Base-by-base conservation (phyloP, 2,329 filamentous ascomycete species). In the Exophiala sideris region DNA sequence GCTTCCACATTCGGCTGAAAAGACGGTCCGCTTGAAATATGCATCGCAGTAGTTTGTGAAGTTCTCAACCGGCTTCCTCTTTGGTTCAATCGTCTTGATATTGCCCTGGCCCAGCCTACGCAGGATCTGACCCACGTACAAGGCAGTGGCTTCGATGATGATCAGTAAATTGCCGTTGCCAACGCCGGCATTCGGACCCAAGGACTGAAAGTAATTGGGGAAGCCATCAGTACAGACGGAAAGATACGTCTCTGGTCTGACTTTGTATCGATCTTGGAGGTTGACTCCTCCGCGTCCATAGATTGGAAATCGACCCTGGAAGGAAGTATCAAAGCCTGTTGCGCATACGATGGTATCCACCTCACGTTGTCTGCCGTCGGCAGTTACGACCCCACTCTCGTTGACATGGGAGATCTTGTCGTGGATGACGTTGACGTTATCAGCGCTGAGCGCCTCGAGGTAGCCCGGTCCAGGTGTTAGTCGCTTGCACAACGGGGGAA, bases 11-110 rank as follows among this genome's bases (percentile, higher is more conserved):
- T 68, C 58, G 9, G 51, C 61, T n/a, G 51, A 58, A 50, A 59
- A 64, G 8, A 65, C 63, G 1, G 63, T 65, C 1, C 63, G 50
- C 57, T 71, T 67, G 62, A 81, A 78, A 62, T 77, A 79, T 48
- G 70, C 70, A 33, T 74, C 70, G 42, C 73, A 71, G 62, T 75
- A 79, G n/a, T 67, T 69, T 36, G 68, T 69, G 64, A 78, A 81
- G 59, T 79, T 76, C 29, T 70, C 64, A n/a, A 79, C 72, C 11
- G 72, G 65, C 35, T 76, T 70, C 1, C 66, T 56, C 58, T 71
- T 75, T 4, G 77, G 71, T 46, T 74, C 72, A 41, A 72, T 64
- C 34, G 71, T 69, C 18, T 70, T 74, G 58, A 76, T 75, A 53
- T 79, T 64, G 66, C 79, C 79, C 56, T 73, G 72, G 38, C 77